Percentiles rank a stretch among this genome's conserved stretches.
These are phyloP conservation scores for Pleurotus tuoliensis DNA, from an alignment of 768 basidiomycete genomes.

Conservation along the genomic window DNA sequence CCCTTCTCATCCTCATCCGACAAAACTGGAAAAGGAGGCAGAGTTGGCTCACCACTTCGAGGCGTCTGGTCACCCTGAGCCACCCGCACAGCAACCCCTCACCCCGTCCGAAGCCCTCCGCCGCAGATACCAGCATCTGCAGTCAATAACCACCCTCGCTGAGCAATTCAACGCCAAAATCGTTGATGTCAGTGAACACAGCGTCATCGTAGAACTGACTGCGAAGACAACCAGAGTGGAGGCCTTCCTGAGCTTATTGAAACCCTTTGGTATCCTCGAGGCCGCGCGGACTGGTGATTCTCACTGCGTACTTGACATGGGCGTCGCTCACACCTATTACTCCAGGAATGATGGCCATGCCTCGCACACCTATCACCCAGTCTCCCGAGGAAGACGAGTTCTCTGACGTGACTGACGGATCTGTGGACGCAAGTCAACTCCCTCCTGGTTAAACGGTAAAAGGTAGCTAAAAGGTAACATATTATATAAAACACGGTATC, in stretches of 20 bases:
- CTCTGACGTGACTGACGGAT: conserved; percentile 38
- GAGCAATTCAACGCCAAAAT: conserved; percentile 89
- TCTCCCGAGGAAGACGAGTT: conserved; percentile 47
- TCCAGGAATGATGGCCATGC: conserved; percentile 95
- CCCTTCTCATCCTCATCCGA: neutral
- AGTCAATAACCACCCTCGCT: conserved; percentile 81
- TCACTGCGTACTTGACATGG: neutral
- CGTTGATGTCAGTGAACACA: conserved; percentile 93
- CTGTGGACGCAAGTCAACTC: conserved; percentile 84
- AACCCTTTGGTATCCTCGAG: conserved; percentile 95
- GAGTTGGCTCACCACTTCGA: conserved; percentile 78
- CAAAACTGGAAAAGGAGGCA: conserved; percentile 68
- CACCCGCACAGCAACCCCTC: conserved; percentile 37
- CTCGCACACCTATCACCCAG: conserved; percentile 82
- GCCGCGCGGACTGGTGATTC: conserved; percentile 82
- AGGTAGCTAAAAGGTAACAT: too few species aligned
- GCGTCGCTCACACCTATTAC: neutral
- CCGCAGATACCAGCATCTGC: conserved; percentile 83
- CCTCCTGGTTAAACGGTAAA: conserved; percentile 73
- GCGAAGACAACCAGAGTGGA: conserved; percentile 91
- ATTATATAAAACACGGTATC: too few species aligned
- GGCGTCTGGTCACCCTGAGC: conserved; percentile 7
- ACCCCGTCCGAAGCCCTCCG: conserved; percentile 86
- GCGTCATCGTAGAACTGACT: conserved; percentile 91
- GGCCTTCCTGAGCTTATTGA: conserved; percentile 86